These are phyloP conservation scores for Pleurotus pulmonarius DNA, from an alignment of 768 basidiomycete genomes.

Conservation along the genomic window DNA sequence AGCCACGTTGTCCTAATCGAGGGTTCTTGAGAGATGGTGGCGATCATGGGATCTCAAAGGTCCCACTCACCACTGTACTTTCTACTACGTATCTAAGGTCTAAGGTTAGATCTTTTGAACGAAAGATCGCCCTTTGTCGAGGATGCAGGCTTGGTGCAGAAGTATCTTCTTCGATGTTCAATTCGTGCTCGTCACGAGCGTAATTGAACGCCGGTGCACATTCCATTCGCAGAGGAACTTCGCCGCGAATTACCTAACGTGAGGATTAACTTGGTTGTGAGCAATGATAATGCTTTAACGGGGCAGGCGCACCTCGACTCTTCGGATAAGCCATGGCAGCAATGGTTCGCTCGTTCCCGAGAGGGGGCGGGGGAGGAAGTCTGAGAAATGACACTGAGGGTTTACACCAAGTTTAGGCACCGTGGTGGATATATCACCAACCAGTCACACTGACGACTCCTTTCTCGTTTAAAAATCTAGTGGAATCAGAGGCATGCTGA, in stretches of 20 bases:
- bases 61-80: conserved; percentile 30
- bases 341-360: conserved; percentile 51
- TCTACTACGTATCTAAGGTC: conserved; percentile 79
- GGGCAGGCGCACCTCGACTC: conserved; percentile 54
- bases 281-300: not conserved
- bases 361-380: conserved; percentile 73
- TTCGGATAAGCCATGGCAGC: conserved; percentile 81
- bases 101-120: conserved; percentile 51
- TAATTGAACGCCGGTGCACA: conserved; percentile 98
- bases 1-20: conserved; percentile 34
- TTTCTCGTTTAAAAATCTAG: conserved; percentile 71
- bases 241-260: conserved; percentile 74
- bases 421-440: conserved; percentile 14
- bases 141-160: conserved; percentile 20
- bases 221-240: conserved; percentile 76
- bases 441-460: conserved; percentile 86
- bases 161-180: conserved; percentile 48
- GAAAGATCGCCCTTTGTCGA: conserved; percentile 61
- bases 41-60: not conserved
- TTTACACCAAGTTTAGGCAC: no score
- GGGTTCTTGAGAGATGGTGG: not conserved
- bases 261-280: not conserved
- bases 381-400: conserved; percentile 24
- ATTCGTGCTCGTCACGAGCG: conserved; percentile 71
- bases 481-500: no score